Base-by-base conservation (phyloP, 148 eudicot genomes). In the Pharnaceum exiguum region DNA sequence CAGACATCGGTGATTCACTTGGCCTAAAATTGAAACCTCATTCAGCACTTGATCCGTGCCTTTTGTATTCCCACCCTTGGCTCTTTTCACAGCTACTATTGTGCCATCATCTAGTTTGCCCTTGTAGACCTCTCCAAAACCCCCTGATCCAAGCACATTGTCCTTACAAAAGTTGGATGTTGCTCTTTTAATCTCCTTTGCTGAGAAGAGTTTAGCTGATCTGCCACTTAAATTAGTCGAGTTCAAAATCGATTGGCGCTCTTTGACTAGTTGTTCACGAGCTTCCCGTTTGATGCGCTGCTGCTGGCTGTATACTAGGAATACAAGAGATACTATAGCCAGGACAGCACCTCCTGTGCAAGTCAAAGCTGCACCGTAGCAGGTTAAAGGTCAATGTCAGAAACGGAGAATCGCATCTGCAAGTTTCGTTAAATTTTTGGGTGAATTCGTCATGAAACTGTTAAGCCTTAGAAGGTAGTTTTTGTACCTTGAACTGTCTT, bases 111-210 rank as follows among this genome's bases (percentile, higher is more conserved):
- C 71, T n/a, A 79, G 27, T 2, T 65, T 70, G 7, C 80, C 82
- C 48, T 72, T 83, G 74, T 62, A 83, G 11, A 83, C 89, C 48
- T 83, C 85, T 6, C 82, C 84, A 32, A 82, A 82, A 24, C 83
- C 87, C 1, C 82, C 87, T 1, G 65, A 52, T 9, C 88, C 88
- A 17, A 82, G 79, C 38, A 79, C 59, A 19, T 64, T 71, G 9
- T 73, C 77, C 31, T 60, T 65, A 29, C 73, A 54, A 42, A 79
- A 82, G 47, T 79, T 79, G 38, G 46, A 43, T 60, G 84, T 79
- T 38, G 82, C 77, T 57, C 48, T 71, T 61, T 57, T 76, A 23
- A 79, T 63, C 50, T 76, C 82, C 47, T 76, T 79, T 18, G 73
- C 84, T 7, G 75, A 67, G 66, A 68, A 82, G 6, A 76, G 63